A percentile compares a stretch with the other conserved stretches of the same genome.
Evolutionary conservation across 2,329 filamentous ascomycete genomes (phyloP).

Genomic region (Talaromyces sp.): DNA sequence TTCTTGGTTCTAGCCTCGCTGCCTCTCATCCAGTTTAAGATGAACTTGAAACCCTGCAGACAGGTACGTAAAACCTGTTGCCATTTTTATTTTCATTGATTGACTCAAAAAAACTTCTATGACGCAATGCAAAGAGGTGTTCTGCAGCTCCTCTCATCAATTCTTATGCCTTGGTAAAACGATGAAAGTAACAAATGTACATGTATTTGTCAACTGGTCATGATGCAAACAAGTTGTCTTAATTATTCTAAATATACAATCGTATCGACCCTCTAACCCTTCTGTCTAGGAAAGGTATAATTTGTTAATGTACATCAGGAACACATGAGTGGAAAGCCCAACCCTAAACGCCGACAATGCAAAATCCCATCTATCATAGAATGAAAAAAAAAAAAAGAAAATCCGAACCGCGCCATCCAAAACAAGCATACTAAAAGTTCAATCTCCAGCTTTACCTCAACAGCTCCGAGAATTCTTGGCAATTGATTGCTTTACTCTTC

Average conservation of each 20-base stretch:
- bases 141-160: no score
- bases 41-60: no score
- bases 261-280: neutral
- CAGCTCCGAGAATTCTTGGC: neutral
- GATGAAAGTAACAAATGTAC: no score
- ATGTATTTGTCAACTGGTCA: no score
- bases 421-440: neutral
- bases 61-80: no score
- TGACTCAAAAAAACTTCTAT: no score
- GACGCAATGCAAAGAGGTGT: no score
- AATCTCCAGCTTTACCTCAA: neutral
- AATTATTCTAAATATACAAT: neutral
- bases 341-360: neutral
- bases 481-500: conserved; percentile 29
- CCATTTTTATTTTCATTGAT: no score
- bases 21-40: no score
- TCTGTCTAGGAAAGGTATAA: neutral
- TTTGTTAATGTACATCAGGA: neutral
- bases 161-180: no score
- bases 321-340: neutral
- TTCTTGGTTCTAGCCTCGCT: no score
- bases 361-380: neutral
- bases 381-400: neutral
- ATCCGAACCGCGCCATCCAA: neutral
- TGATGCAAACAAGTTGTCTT: neutral